phyloP scores from a whole-genome alignment of 305 asterid genomes.

The Rubia tinctorum region DNA sequence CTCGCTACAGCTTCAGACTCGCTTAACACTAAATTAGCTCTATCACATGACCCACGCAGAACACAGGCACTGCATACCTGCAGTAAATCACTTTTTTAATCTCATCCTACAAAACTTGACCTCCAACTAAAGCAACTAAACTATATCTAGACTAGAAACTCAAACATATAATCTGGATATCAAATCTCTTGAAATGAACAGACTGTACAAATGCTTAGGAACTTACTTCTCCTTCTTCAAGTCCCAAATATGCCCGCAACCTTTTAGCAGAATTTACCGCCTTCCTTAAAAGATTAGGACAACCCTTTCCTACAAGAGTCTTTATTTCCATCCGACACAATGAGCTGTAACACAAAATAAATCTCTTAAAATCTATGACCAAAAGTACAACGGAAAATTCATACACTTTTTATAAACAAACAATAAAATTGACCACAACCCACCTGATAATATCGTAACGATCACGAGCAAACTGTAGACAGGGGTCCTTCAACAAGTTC shows the following conservation, averaged over 20 bases:
- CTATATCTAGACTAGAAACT: background rate
- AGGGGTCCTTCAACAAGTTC: conserved; percentile 64
- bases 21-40: conserved; percentile 57
- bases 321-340: conserved; percentile 60
- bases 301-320: conserved; percentile 68
- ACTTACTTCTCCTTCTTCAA: conserved; percentile 82
- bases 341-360: conserved; percentile 46
- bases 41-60: conserved; percentile 83
- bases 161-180: background rate
- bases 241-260: conserved; percentile 67
- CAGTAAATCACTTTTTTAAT: conserved; percentile 14
- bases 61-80: conserved; percentile 78
- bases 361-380: conserved; percentile 3
- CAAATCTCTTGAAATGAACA: no score
- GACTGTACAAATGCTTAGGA: conserved; percentile 4
- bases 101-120: conserved; percentile 10
- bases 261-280: conserved; percentile 84
- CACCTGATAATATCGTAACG: conserved; percentile 87
- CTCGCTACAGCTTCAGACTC: conserved; percentile 66
- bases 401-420: background rate
- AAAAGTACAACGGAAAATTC: background rate
- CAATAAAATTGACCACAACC: conserved; percentile 8
- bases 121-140: background rate
- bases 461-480: conserved; percentile 70
- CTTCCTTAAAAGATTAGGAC: conserved; percentile 76